Conservation (phyloP, 176 grass and related monocot species). For the Eleusine coracana region DNA sequence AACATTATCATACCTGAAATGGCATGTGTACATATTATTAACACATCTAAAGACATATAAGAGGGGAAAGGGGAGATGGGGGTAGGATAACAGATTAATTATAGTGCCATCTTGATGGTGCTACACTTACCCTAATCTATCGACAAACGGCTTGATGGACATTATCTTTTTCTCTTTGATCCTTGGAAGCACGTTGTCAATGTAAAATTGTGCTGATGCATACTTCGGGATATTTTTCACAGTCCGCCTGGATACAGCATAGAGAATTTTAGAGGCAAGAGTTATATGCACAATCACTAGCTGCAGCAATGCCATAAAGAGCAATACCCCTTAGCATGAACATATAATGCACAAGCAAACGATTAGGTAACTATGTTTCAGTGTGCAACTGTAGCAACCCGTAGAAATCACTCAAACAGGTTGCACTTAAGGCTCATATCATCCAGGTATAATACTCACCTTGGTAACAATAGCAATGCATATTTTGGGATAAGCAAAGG, state of each 20-base stretch:
- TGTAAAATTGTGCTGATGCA: conserved; percentile 92
- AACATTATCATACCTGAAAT: conserved; percentile 97
- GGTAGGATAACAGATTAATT: background rate
- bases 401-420: background rate
- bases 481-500: conserved; percentile 12
- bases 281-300: background rate
- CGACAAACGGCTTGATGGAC: conserved; percentile 96
- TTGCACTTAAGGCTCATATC: conserved; percentile 3
- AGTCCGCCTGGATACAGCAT: conserved; percentile 63
- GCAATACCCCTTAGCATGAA: background rate
- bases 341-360: background rate
- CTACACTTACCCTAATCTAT: conserved; percentile 88
- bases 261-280: background rate
- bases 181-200: conserved; percentile 98
- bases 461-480: background rate
- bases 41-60: conserved; percentile 17
- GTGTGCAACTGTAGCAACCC: background rate
- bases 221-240: conserved; percentile 99
- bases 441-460: background rate
- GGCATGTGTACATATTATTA: background rate
- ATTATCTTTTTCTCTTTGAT: conserved; percentile 99
- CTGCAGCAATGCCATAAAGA: background rate
- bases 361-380: conserved; percentile 8
- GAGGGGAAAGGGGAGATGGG: background rate
- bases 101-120: conserved; percentile 18